Evolutionary conservation across 306 rosid genomes (phyloP), one percentile per base, ranked within the genome.

Genomic region (Prunus armeniaca): DNA sequence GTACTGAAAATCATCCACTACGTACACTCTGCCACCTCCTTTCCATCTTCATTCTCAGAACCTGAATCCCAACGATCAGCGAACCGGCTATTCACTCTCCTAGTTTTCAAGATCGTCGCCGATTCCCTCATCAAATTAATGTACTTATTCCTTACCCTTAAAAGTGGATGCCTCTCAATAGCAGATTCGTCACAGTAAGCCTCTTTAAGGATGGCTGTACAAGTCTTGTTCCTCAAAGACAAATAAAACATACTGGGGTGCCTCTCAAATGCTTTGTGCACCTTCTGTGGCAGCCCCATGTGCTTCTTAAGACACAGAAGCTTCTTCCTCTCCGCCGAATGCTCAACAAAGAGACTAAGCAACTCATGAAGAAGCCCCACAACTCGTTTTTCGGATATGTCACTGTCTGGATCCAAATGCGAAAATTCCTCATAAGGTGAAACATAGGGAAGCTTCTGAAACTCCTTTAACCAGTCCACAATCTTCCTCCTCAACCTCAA

Each of bases 321-420:
- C 77, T 88, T 86, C 90, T 80, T 90, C 85, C 97, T 88, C 83
- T 91, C 91, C 0, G 93, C 95, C 22, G 97, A 89, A 86, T 94
- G 93, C 51, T 90, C 97, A 54, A 94, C 96, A 78, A 90, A 91
- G 55, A 94, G 86, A 81, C 91, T 71, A 69, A 91, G 87, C 79
- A 94, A 34, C 72, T 94, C 98, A 79, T 94, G 97, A 75, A 94
- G 91, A 81, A 94, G 43, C 32, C 91, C 98, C 80, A 88, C 87
- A 4, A 94, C 73, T 65, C 97, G 85, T 77, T 91, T 94, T 87
- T 94, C 97, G 1, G 91, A 89, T 49, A 85, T 58, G 65, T 94
- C 96, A 83, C 89, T 72, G 50, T 82, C 61, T 13, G 91, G 88
- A 77, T 85, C 88, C 84, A 91, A 78, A 73, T 73, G 72, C 4